A percentile compares a stretch with the other conserved stretches of the same genome.
Conservation (phyloP, 169 alveolate genomes). For the Plasmodium blacklocki region DNA sequence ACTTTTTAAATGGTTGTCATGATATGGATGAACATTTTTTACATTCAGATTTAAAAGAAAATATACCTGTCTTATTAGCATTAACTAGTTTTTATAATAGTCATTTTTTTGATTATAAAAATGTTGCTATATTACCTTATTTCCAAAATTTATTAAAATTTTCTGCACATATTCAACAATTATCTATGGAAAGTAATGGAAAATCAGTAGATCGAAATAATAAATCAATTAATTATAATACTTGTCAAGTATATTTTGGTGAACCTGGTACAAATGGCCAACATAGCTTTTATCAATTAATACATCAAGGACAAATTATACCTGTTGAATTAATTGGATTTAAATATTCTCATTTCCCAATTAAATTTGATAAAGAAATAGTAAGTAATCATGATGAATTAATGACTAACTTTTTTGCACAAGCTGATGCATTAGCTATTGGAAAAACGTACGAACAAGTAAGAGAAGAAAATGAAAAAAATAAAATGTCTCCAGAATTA, state of each 20-base stretch:
- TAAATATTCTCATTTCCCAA: conserved; percentile 92
- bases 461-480: conserved; percentile 77
- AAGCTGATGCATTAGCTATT: conserved; percentile 99
- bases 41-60: conserved; percentile 86
- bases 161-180: conserved; percentile 97
- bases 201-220: conserved; percentile 92
- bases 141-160: conserved; percentile 94
- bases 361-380: conserved; percentile 74
- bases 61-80: conserved; percentile 96
- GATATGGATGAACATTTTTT: conserved; percentile 93
- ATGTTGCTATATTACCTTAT: conserved; percentile 98
- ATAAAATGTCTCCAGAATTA: conserved; percentile 87
- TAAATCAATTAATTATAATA: conserved; percentile 80
- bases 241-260: conserved; percentile 98
- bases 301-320: conserved; percentile 97
- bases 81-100: conserved; percentile 96
- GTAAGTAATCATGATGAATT: conserved; percentile 95
- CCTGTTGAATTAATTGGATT: conserved; percentile 99
- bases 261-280: conserved; percentile 99
- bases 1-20: conserved; percentile 89
- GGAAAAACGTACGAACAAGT: conserved; percentile 94
- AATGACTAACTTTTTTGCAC: conserved; percentile 99
- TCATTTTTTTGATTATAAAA: conserved; percentile 88
- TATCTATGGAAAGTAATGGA: conserved; percentile 99
- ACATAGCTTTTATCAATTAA: conserved; percentile 96